Conservation (phyloP, 2,329 filamentous ascomycete species). For the Neonectria sp. region DNA sequence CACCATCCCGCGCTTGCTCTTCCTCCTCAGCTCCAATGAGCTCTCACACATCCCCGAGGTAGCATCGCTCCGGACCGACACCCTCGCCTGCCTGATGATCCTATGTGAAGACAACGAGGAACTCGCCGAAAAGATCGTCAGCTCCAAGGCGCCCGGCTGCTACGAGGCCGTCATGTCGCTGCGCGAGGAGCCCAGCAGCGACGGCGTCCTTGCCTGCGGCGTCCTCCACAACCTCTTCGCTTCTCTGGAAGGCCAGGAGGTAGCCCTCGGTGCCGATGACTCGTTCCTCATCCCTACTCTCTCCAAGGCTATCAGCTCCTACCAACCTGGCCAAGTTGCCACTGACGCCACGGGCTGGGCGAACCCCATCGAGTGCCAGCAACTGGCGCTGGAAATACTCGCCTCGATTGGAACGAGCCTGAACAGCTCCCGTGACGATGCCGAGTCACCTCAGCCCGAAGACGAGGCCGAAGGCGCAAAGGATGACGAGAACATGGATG, state of each 20-base stretch:
- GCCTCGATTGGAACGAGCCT: conserved; percentile 76
- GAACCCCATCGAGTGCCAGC: conserved; percentile 62
- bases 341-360: conserved; percentile 55
- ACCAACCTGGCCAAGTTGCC: conserved; percentile 45
- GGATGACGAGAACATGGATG: conserved; percentile 57
- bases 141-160: conserved; percentile 62
- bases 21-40: conserved; percentile 65
- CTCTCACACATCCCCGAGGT: conserved; percentile 61
- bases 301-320: conserved; percentile 49
- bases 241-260: conserved; percentile 51
- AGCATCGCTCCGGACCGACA: conserved; percentile 59
- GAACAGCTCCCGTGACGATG: conserved; percentile 63
- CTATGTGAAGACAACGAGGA: conserved; percentile 73
- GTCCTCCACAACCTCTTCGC: conserved; percentile 75
- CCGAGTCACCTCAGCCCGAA: conserved; percentile 42
- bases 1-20: conserved; percentile 68
- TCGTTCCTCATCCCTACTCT: conserved; percentile 55
- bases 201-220: conserved; percentile 71
- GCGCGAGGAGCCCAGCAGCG: conserved; percentile 62
- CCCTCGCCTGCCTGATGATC: conserved; percentile 69
- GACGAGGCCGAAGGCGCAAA: conserved; percentile 56
- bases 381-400: conserved; percentile 73
- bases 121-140: conserved; percentile 68
- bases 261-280: conserved; percentile 51
- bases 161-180: conserved; percentile 66